phyloP scores from a whole-genome alignment of 805 yeast species.

The Saccharomycopsis synnaedendra region DNA sequence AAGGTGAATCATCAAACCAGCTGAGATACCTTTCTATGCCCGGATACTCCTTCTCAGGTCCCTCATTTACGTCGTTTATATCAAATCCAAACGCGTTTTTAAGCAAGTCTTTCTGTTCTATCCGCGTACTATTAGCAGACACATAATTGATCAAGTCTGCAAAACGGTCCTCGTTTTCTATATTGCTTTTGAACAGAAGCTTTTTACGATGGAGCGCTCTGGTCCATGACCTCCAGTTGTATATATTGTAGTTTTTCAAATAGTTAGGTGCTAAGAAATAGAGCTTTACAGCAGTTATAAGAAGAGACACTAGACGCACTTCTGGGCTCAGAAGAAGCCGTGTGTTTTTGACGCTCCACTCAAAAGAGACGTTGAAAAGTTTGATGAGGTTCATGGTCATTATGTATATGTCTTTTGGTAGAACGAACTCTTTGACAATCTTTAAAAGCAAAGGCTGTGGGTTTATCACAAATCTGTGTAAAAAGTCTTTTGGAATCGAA shows the following conservation, averaged over 20 bases:
- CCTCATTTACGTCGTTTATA: conserved; percentile 21
- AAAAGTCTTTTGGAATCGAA: neutral
- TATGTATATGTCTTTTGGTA: conserved; percentile 39
- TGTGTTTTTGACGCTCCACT: neutral
- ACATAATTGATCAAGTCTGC: conserved; percentile 16
- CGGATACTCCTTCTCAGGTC: conserved; percentile 23
- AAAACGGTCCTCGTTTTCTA: conserved; percentile 22
- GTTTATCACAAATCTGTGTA: too few species aligned
- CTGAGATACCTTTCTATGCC: conserved; percentile 33
- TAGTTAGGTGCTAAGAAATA: conserved; percentile 4
- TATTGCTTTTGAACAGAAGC: neutral
- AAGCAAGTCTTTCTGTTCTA: conserved; percentile 12
- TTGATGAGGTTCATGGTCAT: conserved; percentile 21
- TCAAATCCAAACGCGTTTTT: conserved; percentile 11
- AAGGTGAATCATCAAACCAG: conserved; percentile 26
- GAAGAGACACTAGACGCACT: conserved; percentile 10
- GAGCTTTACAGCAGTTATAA: conserved; percentile 18
- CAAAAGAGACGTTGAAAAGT: neutral
- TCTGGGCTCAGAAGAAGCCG: conserved; percentile 19
- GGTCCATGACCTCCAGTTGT: too few species aligned
- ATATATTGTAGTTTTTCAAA: too few species aligned
- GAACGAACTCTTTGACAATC: conserved; percentile 29
- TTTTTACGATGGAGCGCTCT: too few species aligned
- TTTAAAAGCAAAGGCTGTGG: conserved; percentile 25
- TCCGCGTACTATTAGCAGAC: conserved; percentile 19